Evolutionary conservation across 169 alveolate species (phyloP).

Genomic region (Cryptosporidium ryanae): DNA sequence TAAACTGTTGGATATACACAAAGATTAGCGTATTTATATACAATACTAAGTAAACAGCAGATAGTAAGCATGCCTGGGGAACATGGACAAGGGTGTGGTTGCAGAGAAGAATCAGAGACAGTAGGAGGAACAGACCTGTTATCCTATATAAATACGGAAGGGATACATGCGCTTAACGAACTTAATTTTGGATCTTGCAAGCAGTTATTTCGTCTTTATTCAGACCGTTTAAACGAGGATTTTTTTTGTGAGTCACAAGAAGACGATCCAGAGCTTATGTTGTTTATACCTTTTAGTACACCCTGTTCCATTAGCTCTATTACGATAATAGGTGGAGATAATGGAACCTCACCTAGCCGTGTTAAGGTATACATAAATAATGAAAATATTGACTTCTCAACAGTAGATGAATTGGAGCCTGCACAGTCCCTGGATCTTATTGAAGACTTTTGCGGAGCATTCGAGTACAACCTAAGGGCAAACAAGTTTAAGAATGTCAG

Average conservation of each 20-base stretch:
- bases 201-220: constrained; percentile 79
- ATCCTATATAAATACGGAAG: constrained; percentile 79
- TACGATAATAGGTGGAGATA: constrained; percentile 83
- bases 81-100: constrained; percentile 84
- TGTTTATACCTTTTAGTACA: constrained; percentile 61
- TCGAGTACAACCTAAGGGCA: constrained; percentile 83
- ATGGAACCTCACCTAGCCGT: constrained; percentile 80
- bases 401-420: constrained; percentile 79
- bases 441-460: constrained; percentile 83
- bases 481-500: constrained; percentile 81
- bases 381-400: constrained; percentile 82
- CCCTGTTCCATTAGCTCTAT: constrained; percentile 83
- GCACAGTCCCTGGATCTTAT: constrained; percentile 80
- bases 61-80: constrained; percentile 80
- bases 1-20: no score
- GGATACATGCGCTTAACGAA: constrained; percentile 81
- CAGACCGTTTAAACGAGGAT: constrained; percentile 77
- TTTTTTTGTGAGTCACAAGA: constrained; percentile 80
- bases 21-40: no score
- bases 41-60: no score
- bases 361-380: constrained; percentile 80
- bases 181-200: constrained; percentile 80
- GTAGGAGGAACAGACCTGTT: constrained; percentile 81
- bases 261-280: constrained; percentile 84
- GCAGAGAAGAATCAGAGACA: constrained; percentile 80